phyloP scores from a whole-genome alignment of 352 stramenopile species.

The Albugo laibachii region DNA sequence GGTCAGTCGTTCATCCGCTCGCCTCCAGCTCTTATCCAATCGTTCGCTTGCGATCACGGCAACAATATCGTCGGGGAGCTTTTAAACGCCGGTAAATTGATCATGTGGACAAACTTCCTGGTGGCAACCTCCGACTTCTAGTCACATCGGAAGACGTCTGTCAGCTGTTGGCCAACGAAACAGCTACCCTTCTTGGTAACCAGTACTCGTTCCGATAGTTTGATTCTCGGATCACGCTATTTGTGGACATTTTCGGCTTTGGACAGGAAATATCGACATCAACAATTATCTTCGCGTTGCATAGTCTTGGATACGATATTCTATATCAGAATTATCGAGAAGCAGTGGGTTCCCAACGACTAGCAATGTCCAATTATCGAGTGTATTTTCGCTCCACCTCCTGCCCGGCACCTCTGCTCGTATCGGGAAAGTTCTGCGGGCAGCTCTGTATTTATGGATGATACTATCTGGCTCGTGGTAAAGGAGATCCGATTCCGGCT shows the following conservation, averaged over 20 bases:
- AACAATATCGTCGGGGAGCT: slow-evolving; percentile 2
- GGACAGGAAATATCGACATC: background rate
- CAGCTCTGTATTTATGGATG: too few species aligned
- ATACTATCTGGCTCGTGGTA: too few species aligned
- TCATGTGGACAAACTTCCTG: background rate
- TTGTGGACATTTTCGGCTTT: too few species aligned
- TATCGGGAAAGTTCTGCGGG: too few species aligned
- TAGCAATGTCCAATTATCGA: too few species aligned
- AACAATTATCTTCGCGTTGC: background rate
- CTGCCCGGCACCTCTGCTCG: too few species aligned
- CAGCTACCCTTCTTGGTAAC: slow-evolving; percentile 1
- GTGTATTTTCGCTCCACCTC: too few species aligned
- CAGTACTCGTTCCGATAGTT: slow-evolving; percentile 2
- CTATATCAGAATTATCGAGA: too few species aligned
- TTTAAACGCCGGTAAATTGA: background rate
- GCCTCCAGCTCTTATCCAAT: background rate
- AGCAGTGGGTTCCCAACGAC: too few species aligned
- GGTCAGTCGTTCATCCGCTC: slow-evolving; percentile 1
- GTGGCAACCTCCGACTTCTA: slow-evolving; percentile 1
- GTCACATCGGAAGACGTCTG: slow-evolving; percentile 2
- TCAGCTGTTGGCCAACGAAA: background rate
- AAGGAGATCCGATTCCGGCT: too few species aligned
- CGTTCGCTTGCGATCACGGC: background rate
- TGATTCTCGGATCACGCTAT: slow-evolving; percentile 2
- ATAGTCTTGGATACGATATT: slow-evolving; percentile 1